A percentile compares a stretch with the other conserved stretches of the same genome.
Conservation (phyloP, 371 early-diverging fungal species). For the Nosema muscidifuracis region DNA sequence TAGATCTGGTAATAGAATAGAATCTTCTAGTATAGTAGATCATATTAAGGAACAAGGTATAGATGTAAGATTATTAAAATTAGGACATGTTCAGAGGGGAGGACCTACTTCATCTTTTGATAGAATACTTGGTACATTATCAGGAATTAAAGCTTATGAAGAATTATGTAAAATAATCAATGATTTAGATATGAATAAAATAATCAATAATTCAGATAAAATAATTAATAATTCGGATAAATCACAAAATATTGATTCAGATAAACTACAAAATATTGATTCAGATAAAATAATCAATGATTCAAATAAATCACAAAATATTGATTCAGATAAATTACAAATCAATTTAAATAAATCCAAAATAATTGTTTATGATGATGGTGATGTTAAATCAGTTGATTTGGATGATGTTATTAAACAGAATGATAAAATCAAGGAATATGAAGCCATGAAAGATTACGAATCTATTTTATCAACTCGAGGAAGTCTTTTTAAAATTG, state of each 20-base stretch:
- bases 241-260: no score
- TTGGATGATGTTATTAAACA: conserved; percentile 10
- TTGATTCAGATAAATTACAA: no score
- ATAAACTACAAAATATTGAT: no score
- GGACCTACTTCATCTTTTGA: conserved; percentile 86
- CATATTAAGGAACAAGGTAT: conserved; percentile 72
- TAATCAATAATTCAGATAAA: no score
- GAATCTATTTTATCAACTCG: conserved; percentile 13
- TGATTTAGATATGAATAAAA: conserved; percentile 1
- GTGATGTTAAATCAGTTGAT: conserved; percentile 14
- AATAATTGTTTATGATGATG: conserved; percentile 3
- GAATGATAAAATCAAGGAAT: not conserved
- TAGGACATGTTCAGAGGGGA: conserved; percentile 97
- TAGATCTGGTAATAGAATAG: conserved; percentile 75
- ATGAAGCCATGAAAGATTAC: conserved; percentile 6
- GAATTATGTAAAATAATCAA: conserved; percentile 65
- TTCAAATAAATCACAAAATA: no score
- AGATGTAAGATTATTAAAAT: conserved; percentile 81
- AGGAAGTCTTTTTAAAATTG: conserved; percentile 27
- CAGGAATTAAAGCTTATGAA: conserved; percentile 87
- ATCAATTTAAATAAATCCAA: conserved; percentile 6
- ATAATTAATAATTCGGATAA: no score
- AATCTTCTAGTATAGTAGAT: conserved; percentile 72
- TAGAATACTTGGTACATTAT: conserved; percentile 79
- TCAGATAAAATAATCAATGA: no score